Evolutionary conservation across 2,329 filamentous ascomycete species (phyloP).

Genomic region (Sporothrix inflata): DNA sequence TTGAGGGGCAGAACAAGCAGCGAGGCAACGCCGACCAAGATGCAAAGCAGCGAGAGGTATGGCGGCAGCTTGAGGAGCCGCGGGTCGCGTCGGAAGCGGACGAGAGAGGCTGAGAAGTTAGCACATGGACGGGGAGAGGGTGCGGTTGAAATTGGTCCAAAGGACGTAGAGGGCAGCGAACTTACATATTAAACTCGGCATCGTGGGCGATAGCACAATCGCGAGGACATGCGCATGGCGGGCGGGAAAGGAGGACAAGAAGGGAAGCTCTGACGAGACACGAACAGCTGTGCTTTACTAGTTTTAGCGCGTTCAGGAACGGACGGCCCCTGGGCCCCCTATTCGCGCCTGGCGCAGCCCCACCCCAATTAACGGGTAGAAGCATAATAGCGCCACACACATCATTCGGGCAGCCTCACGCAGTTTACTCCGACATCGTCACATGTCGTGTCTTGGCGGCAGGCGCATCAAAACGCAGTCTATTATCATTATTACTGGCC

Average conservation of each 20-base stretch:
- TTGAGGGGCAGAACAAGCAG: constrained; percentile 87
- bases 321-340: constrained; percentile 9
- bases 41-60: constrained; percentile 82
- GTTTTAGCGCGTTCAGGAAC: constrained; percentile 23
- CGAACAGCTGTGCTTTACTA: constrained; percentile 20
- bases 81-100: constrained; percentile 77
- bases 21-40: constrained; percentile 85
- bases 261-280: constrained; percentile 24
- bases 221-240: constrained; percentile 17
- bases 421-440: not conserved
- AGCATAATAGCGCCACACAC: constrained; percentile 10
- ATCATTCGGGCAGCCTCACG: not conserved
- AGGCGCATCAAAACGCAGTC: not conserved
- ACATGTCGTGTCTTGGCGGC: not conserved
- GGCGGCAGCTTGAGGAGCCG: constrained; percentile 82
- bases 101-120: constrained; percentile 55
- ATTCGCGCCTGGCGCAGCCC: constrained; percentile 16
- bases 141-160: too few species aligned
- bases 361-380: constrained; percentile 24
- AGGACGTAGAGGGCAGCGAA: constrained; percentile 14
- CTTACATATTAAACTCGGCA: constrained; percentile 61
- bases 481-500: constrained; percentile 17
- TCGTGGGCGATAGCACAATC: constrained; percentile 38
- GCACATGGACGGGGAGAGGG: constrained; percentile 17
- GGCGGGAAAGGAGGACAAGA: constrained; percentile 5